These are phyloP conservation scores for Tephrocybe sp. DNA, from an alignment of 768 basidiomycete genomes.

Conservation along the genomic window DNA sequence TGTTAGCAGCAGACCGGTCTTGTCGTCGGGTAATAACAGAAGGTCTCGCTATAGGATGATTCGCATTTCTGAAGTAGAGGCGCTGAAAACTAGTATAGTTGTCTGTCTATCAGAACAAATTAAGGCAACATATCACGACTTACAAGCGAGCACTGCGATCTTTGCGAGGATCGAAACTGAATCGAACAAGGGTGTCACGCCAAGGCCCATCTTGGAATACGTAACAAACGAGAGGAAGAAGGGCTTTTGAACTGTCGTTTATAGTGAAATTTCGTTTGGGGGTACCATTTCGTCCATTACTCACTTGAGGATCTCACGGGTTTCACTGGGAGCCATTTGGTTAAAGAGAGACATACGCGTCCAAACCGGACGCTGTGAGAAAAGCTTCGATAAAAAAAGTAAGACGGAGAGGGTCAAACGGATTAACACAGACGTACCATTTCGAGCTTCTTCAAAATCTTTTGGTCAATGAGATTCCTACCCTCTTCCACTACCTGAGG, in stretches of 20 bases:
- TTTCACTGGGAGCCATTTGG: slow-evolving; percentile 69
- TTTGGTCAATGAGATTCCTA: slow-evolving; percentile 51
- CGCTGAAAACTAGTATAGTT: slow-evolving; percentile 76
- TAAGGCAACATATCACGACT: slow-evolving; percentile 25
- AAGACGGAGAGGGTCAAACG: neutral
- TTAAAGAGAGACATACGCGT: slow-evolving; percentile 84
- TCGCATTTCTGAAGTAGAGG: slow-evolving; percentile 85
- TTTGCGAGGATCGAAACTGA: slow-evolving; percentile 88
- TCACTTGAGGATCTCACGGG: slow-evolving; percentile 76
- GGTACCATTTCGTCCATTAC: slow-evolving; percentile 19
- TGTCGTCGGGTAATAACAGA: slow-evolving; percentile 74
- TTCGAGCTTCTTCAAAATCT: slow-evolving; percentile 53
- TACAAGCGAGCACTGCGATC: slow-evolving; percentile 76
- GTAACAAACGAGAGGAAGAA: slow-evolving; percentile 82
- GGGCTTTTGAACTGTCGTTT: slow-evolving; percentile 66
- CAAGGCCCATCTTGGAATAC: slow-evolving; percentile 94
- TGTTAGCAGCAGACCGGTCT: slow-evolving; percentile 46
- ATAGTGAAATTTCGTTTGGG: neutral
- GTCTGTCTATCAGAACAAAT: slow-evolving; percentile 2
- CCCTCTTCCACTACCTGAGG: slow-evolving; percentile 63
- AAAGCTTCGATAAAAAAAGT: slow-evolving; percentile 46
- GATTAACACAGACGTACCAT: slow-evolving; percentile 38
- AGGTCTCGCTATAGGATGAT: slow-evolving; percentile 75
- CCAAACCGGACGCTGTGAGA: slow-evolving; percentile 83
- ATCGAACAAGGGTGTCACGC: slow-evolving; percentile 84